Evolutionary conservation across 2,329 filamentous ascomycete species (phyloP), one percentile per base, ranked within the genome.

Genomic region (Bipolaris cookei): DNA sequence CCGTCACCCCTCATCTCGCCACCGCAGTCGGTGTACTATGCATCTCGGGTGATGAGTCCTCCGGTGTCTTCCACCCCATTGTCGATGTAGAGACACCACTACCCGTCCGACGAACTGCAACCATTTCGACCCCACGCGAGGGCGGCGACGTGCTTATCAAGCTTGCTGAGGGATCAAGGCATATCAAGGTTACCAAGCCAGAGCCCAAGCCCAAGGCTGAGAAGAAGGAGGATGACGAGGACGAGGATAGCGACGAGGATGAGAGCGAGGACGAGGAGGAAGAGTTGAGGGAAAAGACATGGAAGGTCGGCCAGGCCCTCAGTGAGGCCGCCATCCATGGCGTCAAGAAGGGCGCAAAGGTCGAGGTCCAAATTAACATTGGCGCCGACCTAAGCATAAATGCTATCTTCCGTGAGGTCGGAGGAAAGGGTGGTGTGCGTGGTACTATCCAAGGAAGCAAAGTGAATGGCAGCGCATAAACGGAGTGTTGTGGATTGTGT

Each of bases 341-440:
- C 58, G 86, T 96, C 67, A 94, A 94, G 87, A 92, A 94, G 81
- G 90, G 87, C 57, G 86, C 86, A 71, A 97, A 97, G 83, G 87
- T 99, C 65, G 95, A 99, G 83, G 88, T 98, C 52, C 96, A 92
- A 75, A 86, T 98, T 71, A 96, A 94, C 77, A 89, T 98, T 64
- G 86, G 84, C 53, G 88, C 86, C 23, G 92, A 98, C 75, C 81
- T 97, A 54, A 83, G 83, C 64, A 84, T 97, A 61, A 91, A 90
- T 47, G 84, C 97, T 65, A 90, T 93, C 39, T 88, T 89, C 54
- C 85, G 94, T 63, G 92, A 96, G 77, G 89, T 97, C 46, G 93
- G 94, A 63, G 90, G 87, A 58, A 94, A 96, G 82, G 90, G 90
- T 41, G 93, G 92, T 52, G 68, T 76, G 10, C 58, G 74, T 35